These are phyloP conservation scores for Asterophora parasitica DNA, from an alignment of 768 basidiomycete species.

Conservation along the genomic window DNA sequence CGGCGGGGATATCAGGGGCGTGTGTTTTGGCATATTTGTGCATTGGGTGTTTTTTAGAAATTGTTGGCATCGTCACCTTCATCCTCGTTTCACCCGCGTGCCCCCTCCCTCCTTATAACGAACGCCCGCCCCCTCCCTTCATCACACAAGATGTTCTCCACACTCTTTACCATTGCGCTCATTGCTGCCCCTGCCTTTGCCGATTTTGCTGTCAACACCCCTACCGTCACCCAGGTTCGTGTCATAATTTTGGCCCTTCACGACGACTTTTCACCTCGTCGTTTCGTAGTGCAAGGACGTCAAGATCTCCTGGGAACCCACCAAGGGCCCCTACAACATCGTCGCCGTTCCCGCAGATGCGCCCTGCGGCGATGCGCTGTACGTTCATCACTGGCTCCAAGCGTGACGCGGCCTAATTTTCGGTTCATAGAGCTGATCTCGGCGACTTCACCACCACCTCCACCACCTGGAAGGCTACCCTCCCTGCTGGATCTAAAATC, in stretches of 20 bases:
- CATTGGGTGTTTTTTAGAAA: background rate
- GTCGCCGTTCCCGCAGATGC: conserved; percentile 47
- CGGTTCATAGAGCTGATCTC: conserved; percentile 47
- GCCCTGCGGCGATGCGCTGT: conserved; percentile 61
- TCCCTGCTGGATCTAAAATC: conserved; percentile 46
- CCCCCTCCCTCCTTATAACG: conserved; percentile 26
- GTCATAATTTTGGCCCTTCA: conserved; percentile 2
- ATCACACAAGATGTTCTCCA: conserved; percentile 64
- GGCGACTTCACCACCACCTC: conserved; percentile 45
- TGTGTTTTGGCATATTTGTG: conserved; percentile 17
- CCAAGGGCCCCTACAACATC: conserved; percentile 52
- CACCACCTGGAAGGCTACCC: conserved; percentile 39
- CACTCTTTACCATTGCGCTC: conserved; percentile 73
- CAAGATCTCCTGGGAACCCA: conserved; percentile 47
- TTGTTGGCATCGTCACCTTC: conserved; percentile 14
- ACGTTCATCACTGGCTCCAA: conserved; percentile 21
- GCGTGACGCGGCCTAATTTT: background rate
- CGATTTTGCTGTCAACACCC: conserved; percentile 48
- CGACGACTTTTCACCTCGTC: conserved; percentile 1
- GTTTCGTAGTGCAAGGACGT: conserved; percentile 46
- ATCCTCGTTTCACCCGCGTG: conserved; percentile 24
- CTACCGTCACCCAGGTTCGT: conserved; percentile 49
- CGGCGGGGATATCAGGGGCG: conserved; percentile 9
- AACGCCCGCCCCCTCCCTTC: conserved; percentile 21
- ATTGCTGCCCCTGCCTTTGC: conserved; percentile 55